Evolutionary conservation across 2,329 filamentous ascomycete genomes (phyloP), one percentile per base, ranked within the genome.

Genomic region (Phaeosphaeriaceae sp.): DNA sequence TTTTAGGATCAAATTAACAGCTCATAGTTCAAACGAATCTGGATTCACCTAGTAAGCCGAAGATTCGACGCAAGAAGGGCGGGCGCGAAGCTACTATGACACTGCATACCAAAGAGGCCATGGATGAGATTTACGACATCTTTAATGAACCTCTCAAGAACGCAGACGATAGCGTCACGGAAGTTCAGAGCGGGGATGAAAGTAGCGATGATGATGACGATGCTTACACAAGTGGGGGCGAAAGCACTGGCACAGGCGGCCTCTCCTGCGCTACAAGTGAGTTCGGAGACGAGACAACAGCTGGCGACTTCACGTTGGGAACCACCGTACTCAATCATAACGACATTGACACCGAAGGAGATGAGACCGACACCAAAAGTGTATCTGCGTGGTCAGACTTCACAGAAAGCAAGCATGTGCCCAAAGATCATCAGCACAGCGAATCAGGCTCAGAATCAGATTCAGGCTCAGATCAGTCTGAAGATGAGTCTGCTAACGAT

Each of bases 41-140:
- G 54, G 92, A 95, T 70, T 97, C 94, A 1, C 94, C 93, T 0
- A 87, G 89, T n/a, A 88, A 88, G 3, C 65, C 68, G 9, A 98
- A 96, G 77, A 84, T 94, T 54, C 67, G 70, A 55, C 90, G 89
- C 83, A 91, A 91, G 76, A 95, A 91, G 75, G 89, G 88, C 51
- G 84, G 84, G 11, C 63, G 61, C 36, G 94, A 98, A 77, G 91
- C 93, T n/a, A 99, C 95, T 1, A 97, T 99, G 93, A 99, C 95
- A 0, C 87, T 99, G 65, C 93, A 98, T 73, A 99, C 95, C 13
- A 91, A 88, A 68, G 94, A 95, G 64, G 95, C 95, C 4, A 97
- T 94, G 61, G 93, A 98, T 68, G 95, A 99, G 68, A 97, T 99
- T 52, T 98, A 98, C 71, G 93, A 93, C 57, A 92, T 99, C 48